Conservation (phyloP, 2,329 filamentous ascomycete genomes). For the Fusarium sp. region DNA sequence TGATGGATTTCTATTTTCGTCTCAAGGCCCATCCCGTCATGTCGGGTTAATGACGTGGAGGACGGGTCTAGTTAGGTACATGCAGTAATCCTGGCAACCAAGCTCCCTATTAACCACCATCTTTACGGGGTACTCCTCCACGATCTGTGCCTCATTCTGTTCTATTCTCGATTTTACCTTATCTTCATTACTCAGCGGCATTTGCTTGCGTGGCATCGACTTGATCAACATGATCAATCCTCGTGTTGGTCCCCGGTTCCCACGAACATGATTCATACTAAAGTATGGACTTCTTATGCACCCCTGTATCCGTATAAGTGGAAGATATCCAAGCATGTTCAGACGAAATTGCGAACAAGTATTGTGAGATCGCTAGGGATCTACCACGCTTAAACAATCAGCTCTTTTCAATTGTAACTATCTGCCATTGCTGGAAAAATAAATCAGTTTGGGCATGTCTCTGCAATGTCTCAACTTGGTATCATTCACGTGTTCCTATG, state of each 20-base stretch:
- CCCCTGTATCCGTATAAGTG: conserved; percentile 21
- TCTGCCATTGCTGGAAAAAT: neutral
- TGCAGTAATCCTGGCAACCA: neutral
- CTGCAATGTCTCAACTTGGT: neutral
- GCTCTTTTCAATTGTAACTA: too few relatives aligned
- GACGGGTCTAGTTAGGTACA: neutral
- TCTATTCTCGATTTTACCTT: neutral
- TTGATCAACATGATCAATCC: neutral
- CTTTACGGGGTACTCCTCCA: neutral
- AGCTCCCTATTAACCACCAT: neutral
- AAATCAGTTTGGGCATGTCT: neutral
- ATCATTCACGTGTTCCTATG: neutral
- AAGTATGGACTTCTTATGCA: neutral
- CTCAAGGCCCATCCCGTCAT: conserved; percentile 5
- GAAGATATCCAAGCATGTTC: neutral
- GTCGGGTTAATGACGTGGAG: conserved; percentile 16
- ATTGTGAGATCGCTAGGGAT: neutral
- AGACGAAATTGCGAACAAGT: neutral
- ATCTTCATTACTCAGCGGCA: neutral
- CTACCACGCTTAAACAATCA: neutral
- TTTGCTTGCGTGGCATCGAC: conserved; percentile 14
- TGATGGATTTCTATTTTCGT: conserved; percentile 24
- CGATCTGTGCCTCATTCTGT: neutral
- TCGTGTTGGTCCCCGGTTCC: conserved; percentile 8
- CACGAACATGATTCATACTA: neutral